Evolutionary conservation across 306 rosid genomes (phyloP).

Genomic region (Lotus japonicus): DNA sequence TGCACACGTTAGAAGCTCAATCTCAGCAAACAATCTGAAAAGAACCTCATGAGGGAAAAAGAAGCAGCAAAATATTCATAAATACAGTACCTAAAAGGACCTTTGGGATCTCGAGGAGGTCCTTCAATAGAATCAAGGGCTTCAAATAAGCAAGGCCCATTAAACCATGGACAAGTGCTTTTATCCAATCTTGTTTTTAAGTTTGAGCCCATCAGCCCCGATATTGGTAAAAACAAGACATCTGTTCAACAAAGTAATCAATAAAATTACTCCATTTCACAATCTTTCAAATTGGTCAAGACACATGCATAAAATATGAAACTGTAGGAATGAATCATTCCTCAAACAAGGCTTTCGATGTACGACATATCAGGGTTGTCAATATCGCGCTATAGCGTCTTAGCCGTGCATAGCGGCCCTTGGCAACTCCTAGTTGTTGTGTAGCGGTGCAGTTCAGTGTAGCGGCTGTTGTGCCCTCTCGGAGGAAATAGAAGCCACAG

Average conservation of each 20-base stretch:
- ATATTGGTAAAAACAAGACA: constrained; percentile 82
- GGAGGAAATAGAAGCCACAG: too few relatives aligned
- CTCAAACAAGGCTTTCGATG: not conserved
- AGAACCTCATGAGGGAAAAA: not conserved
- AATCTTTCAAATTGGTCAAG: constrained; percentile 14
- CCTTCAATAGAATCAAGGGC: constrained; percentile 70
- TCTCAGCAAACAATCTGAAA: not conserved
- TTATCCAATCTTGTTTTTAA: constrained; percentile 65
- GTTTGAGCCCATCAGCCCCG: constrained; percentile 78
- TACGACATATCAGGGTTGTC: too few relatives aligned
- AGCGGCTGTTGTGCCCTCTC: too few relatives aligned
- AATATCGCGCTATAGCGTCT: too few relatives aligned
- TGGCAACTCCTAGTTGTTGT: too few relatives aligned
- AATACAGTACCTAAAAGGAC: constrained; percentile 70
- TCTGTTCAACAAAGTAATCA: constrained; percentile 44
- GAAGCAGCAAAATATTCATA: not conserved
- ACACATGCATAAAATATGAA: not conserved
- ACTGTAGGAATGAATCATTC: not conserved
- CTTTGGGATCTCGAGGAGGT: constrained; percentile 77
- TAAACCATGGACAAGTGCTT: constrained; percentile 76
- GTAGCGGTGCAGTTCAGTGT: too few relatives aligned
- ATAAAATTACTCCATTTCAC: constrained; percentile 3
- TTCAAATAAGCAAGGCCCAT: constrained; percentile 90
- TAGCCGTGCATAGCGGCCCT: too few relatives aligned
- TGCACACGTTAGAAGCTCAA: constrained; percentile 28